Evolutionary conservation across 139 green algal genomes (phyloP), one percentile per base, ranked within the genome.

Genomic region (Spirogloea muscicola): DNA sequence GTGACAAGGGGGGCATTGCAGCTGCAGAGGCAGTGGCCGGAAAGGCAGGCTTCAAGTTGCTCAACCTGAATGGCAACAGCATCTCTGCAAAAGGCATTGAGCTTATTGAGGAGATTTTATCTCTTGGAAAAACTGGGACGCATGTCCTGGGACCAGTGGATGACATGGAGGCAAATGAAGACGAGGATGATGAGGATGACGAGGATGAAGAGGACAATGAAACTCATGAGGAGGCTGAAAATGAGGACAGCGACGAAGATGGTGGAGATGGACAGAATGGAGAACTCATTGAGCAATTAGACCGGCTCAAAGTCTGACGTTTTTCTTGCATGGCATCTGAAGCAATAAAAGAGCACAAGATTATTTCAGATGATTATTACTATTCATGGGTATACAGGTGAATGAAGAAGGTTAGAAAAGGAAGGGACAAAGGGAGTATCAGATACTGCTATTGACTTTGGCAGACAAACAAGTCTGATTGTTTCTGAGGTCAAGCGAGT

Each of bases 11-110:
- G 21, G 68, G 58, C 3, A 58, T 76, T n/a, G 58, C 68, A 58
- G 68, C 68, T 0, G 68, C 68, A 21, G n/a, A 25, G 40, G 68
- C 58, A 75, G 68, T 77, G 2, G 61, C 61, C 37, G 39, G 44
- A 33, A 36, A 52, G 68, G 42, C 61, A 9, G 9, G 4, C 10
- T 72, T 77, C 21, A 70, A 59, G 57, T 58, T 77, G 16, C 68
- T 77, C 42, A 70, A 76, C 38, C 16, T 77, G 58, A 77, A 77
- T 39, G 68, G 57, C 2, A 77, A 77, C 68, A 21, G 25, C 48
- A 77, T 77, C 58, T 75, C 68, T 6, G 58, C 7, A 6, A n/a
- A 70, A 27, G 68, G 68, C 3, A 77, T 77, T 40, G 58, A 76
- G 16, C 36, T 25, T 16, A 37, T 77, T 37, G 74, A 75, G 33